Base-by-base conservation (phyloP, 169 alveolate genomes). In the Theileria sp. region DNA sequence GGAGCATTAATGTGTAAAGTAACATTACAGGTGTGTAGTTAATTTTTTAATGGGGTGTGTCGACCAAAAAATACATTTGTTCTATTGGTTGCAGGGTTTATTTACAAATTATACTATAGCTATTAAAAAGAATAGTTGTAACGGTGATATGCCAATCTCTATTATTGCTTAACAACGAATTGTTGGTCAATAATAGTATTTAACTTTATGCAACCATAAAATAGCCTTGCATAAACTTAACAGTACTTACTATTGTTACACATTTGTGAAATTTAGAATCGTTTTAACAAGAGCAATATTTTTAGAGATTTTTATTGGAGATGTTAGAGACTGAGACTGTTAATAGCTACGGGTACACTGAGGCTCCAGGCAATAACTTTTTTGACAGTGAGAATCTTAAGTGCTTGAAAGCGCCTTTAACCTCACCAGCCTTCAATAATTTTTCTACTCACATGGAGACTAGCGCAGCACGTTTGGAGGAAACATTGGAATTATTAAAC, bases 391-490 rank as follows among this genome's bases (percentile, higher is more conserved):
- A 82, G 84, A 62, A 70, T 56, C 49, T 66, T 72, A 81, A 74
- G 60, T 28, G 79, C n/a, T 71, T 71, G 79, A 54, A 71, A 8
- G 70, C 67, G 5, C 79, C 79, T 15, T 71, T 71, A 26, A 77
- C 86, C 50, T 75, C 69, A 60, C 84, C 82, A 28, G 61, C 83
- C 25, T 32, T 75, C 51, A 76, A 61, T 68, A 54, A 73, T 10
- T 61, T 84, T 61, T 54, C 82, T 32, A 78, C 71, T 69, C 95
- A 93, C 61, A 75, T 94, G 84, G 96, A 92, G 77, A 86, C 92
- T 54, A 97, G 97, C 23, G 97, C 97, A 21, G 97, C 95, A 51
- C 85, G 94, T 21, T 88, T 94, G 64, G 97, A 94, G 85, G 93
- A 93, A 79, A 88, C 96, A n/a, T 92, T 94, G 44, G 88, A 92